Conservation (phyloP, 805 yeast genomes). For the Myxozyma geophila region DNA sequence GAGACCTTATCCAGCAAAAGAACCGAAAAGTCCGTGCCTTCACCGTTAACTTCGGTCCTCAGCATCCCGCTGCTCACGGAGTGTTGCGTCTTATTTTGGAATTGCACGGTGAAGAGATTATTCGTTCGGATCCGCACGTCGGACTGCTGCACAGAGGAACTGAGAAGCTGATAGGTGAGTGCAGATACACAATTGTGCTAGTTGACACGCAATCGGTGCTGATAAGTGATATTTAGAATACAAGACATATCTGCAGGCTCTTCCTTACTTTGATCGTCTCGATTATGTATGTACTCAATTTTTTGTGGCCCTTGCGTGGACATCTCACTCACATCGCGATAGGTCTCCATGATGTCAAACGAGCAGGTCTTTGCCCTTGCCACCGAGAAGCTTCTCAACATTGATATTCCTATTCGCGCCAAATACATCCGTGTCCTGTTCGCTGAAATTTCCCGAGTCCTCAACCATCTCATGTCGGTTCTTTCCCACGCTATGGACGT, state of each 20-base stretch:
- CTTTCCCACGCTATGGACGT: constrained; percentile 92
- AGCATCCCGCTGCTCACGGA: constrained; percentile 95
- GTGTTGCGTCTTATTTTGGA: constrained; percentile 84
- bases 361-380: constrained; percentile 84
- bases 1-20: constrained; percentile 35
- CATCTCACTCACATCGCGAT: not conserved
- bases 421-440: constrained; percentile 83
- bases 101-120: constrained; percentile 85
- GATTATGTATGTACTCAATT: constrained; percentile 63
- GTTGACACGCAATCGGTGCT: not conserved
- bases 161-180: constrained; percentile 67
- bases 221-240: constrained; percentile 51
- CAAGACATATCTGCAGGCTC: constrained; percentile 84
- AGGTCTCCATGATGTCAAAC: constrained; percentile 79
- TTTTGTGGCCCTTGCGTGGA: not conserved
- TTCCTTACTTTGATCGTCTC: constrained; percentile 85
- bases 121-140: constrained; percentile 86
- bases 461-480: constrained; percentile 85
- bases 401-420: constrained; percentile 84
- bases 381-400: constrained; percentile 79
- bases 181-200: not conserved
- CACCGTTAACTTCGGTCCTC: constrained; percentile 90
- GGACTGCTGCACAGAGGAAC: constrained; percentile 89
- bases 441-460: constrained; percentile 82
- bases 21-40: constrained; percentile 71